A percentile compares a stretch with the other conserved stretches of the same genome.
Evolutionary conservation across 1,284 basidiomycete species (phyloP).

Genomic region (Ganoderma resinaceum): DNA sequence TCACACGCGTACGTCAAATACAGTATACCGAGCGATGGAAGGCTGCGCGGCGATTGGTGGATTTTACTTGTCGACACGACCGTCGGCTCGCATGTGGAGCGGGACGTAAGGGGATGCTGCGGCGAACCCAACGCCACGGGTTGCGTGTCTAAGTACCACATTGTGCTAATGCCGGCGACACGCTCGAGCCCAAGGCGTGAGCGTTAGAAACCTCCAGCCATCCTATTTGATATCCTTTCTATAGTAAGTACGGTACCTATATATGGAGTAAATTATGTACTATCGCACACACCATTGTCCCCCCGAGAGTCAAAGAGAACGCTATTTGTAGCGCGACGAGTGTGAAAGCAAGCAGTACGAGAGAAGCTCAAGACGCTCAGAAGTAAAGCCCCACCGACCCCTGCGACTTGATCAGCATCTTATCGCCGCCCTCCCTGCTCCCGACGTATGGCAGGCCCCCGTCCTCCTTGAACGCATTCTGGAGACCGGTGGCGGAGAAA

Average conservation of each 20-base stretch:
- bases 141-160: not conserved
- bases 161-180: not conserved
- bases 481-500: slow-evolving; percentile 47
- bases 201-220: not conserved
- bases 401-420: slow-evolving; percentile 47
- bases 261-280: not conserved
- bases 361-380: slow-evolving; percentile 13
- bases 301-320: not conserved
- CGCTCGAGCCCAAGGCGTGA: not conserved
- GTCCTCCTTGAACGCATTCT: slow-evolving; percentile 35
- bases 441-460: slow-evolving; percentile 56
- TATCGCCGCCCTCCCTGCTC: slow-evolving; percentile 53
- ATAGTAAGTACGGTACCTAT: not conserved
- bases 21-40: not conserved
- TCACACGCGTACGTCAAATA: not conserved
- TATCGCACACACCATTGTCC: not conserved
- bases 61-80: not conserved
- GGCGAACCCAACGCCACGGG: not conserved
- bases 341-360: not conserved
- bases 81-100: not conserved
- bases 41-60: not conserved
- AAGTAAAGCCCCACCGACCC: slow-evolving; percentile 65
- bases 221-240: not conserved
- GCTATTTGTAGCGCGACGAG: not conserved
- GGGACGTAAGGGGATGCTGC: not conserved